Conservation (phyloP, 2,329 filamentous ascomycete species). For the Neopestalotiopsis sp. region DNA sequence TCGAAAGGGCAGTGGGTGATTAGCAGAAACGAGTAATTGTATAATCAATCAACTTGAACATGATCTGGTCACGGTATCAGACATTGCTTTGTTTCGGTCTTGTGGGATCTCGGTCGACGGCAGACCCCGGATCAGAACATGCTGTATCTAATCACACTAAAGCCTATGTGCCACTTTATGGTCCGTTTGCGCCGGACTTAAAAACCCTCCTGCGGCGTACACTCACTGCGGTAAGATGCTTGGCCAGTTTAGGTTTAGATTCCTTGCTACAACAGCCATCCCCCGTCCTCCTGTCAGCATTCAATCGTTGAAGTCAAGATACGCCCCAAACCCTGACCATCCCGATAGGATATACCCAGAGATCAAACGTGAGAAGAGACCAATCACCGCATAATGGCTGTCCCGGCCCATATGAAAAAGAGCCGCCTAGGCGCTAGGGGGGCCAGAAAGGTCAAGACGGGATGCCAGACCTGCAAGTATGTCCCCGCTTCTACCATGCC, state of each 20-base stretch:
- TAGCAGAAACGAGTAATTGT: too few species aligned
- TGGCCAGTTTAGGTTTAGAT: neutral
- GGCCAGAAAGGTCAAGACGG: slow-evolving; percentile 5
- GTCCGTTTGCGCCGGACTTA: too few species aligned
- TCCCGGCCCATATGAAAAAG: neutral
- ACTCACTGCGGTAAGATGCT: neutral
- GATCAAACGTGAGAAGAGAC: neutral
- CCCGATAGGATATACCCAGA: neutral
- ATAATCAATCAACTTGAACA: too few species aligned
- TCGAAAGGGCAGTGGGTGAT: neutral
- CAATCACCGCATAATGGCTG: neutral
- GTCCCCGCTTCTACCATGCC: neutral
- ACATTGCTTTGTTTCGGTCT: too few species aligned
- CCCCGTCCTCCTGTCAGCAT: neutral
- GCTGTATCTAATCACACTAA: too few species aligned
- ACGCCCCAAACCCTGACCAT: neutral
- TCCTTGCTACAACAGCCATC: neutral
- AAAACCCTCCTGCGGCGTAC: neutral
- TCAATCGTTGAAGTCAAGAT: neutral
- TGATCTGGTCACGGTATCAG: too few species aligned
- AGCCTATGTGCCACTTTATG: too few species aligned
- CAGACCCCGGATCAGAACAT: too few species aligned
- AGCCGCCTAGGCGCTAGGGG: slow-evolving; percentile 6
- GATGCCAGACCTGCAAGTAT: slow-evolving; percentile 15
- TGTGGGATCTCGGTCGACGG: too few species aligned